Evolutionary conservation across 768 basidiomycete genomes (phyloP), one percentile per base, ranked within the genome.

Genomic region (Serendipita vermifera): DNA sequence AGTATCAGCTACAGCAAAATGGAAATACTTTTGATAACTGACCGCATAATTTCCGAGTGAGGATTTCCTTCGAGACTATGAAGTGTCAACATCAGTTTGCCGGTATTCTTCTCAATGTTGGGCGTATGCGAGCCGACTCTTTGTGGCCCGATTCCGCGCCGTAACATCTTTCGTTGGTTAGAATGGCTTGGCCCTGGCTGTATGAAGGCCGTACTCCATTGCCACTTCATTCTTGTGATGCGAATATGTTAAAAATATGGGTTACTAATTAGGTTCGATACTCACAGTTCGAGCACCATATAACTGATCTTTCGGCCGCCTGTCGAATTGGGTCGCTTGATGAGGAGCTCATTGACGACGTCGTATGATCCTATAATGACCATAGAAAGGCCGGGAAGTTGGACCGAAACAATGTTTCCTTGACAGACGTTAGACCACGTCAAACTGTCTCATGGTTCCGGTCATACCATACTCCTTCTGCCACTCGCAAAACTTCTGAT

Each of bases 391-490:
- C 60, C 62, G 2, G 60, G 46, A 15, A 63, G 57, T 38, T 58
- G 41, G 17, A 67, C 41, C 48, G 65, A 62, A 6, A 66, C 55
- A 5, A 66, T 17, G 5, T 63, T 60, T 7, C 61, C 61, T 55
- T 20, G 36, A 38, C 15, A 14, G 3, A 5, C 29, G 32, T 1
- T 40, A 13, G 20, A 43, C 35, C 17, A 2, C 20, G 29, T 38
- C 15, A 55, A 36, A 9, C n/a, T n/a, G 9, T 36, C 9, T 9
- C 9, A 9, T 9, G 35, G n/a, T 9, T 9, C 9, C 9, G n/a
- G 11, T 13, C 43, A 20, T 33, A 58, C 57, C 57, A 24, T 58
- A 58, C 33, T 57, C n/a, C 35, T 14, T 56, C 14, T 14, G n/a
- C 57, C 57, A 58, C 15, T 56, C 35, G 17, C 32, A 29, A 33